A percentile compares a stretch with the other conserved stretches of the same genome.
Evolutionary conservation across 192 early-diverging fungal genomes (phyloP).

Genomic region (Linnemannia hyalina): DNA sequence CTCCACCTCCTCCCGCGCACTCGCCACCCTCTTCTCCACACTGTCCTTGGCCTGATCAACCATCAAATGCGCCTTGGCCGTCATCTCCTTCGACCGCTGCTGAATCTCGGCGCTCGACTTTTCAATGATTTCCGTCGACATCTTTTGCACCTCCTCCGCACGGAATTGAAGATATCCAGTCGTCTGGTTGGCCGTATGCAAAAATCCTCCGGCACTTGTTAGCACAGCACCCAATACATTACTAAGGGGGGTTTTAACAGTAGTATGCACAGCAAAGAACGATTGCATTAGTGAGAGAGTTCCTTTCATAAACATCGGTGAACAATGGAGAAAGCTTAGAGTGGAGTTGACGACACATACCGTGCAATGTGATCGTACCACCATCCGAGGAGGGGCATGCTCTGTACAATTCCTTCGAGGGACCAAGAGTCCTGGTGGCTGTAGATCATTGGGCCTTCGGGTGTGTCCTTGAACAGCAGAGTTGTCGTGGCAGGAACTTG

Average conservation of each 20-base stretch:
- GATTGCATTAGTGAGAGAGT: not conserved
- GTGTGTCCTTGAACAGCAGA: constrained; percentile 62
- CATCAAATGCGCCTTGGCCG: constrained; percentile 42
- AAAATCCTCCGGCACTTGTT: constrained; percentile 62
- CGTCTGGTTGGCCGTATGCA: constrained; percentile 61
- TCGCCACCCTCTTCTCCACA: constrained; percentile 40
- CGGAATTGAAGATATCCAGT: constrained; percentile 50
- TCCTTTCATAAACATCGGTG: not conserved
- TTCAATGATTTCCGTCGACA: constrained; percentile 54
- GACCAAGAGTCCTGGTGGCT: constrained; percentile 72
- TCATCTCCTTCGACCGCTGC: constrained; percentile 44
- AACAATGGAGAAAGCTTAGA: not conserved
- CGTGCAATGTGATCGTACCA: constrained; percentile 70
- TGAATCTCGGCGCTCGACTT: constrained; percentile 48
- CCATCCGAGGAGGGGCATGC: constrained; percentile 67
- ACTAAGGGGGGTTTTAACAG: not conserved
- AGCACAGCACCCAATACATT: constrained; percentile 62
- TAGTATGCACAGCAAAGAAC: not conserved
- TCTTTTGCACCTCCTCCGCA: constrained; percentile 50
- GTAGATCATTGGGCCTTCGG: constrained; percentile 63
- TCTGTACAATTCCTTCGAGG: constrained; percentile 67
- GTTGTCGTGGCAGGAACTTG: constrained; percentile 66
- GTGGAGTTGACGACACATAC: not conserved
- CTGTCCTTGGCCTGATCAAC: constrained; percentile 50
- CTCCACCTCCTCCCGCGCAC: constrained; percentile 45